Conservation (phyloP, 371 early-diverging fungal genomes). For the Syncephalastrum contaminatum region DNA sequence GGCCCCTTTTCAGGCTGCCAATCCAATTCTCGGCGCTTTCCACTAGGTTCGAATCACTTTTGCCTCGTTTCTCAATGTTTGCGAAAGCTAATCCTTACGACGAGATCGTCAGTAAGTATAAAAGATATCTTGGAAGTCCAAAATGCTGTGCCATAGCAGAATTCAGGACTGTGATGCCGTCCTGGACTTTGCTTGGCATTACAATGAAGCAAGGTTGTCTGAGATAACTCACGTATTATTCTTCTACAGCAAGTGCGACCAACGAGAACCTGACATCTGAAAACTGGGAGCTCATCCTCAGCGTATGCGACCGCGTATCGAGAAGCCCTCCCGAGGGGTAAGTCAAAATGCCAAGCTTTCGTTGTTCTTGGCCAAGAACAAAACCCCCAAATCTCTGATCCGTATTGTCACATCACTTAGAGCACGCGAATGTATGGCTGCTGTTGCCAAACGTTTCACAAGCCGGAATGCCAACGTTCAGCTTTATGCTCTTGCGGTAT, state of each 20-base stretch:
- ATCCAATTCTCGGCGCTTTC: too few species aligned
- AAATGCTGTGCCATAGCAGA: background rate
- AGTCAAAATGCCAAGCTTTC: slow-evolving; percentile 1
- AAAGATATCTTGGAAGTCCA: too few species aligned
- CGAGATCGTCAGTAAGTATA: slow-evolving; percentile 57
- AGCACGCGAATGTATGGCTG: slow-evolving; percentile 71
- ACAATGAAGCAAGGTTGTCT: background rate
- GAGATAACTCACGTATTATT: slow-evolving; percentile 1
- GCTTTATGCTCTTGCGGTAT: slow-evolving; percentile 73
- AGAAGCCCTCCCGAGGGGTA: slow-evolving; percentile 49
- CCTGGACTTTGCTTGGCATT: slow-evolving; percentile 1
- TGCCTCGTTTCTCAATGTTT: slow-evolving; percentile 44
- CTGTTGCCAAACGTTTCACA: slow-evolving; percentile 70
- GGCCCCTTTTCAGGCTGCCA: too few species aligned
- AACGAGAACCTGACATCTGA: slow-evolving; percentile 89
- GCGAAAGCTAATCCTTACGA: slow-evolving; percentile 61
- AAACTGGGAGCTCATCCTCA: slow-evolving; percentile 90
- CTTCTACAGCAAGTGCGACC: slow-evolving; percentile 73
- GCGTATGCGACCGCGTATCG: slow-evolving; percentile 85
- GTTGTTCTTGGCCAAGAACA: background rate
- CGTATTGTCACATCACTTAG: slow-evolving; percentile 21
- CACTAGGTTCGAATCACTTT: background rate
- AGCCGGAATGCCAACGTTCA: slow-evolving; percentile 87
- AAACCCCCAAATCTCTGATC: background rate
- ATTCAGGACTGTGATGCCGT: background rate